A percentile compares a stretch with the other conserved stretches of the same genome.
These are phyloP conservation scores for Lecanicillium sp. DNA, from an alignment of 2,329 filamentous ascomycete species.

Conservation along the genomic window DNA sequence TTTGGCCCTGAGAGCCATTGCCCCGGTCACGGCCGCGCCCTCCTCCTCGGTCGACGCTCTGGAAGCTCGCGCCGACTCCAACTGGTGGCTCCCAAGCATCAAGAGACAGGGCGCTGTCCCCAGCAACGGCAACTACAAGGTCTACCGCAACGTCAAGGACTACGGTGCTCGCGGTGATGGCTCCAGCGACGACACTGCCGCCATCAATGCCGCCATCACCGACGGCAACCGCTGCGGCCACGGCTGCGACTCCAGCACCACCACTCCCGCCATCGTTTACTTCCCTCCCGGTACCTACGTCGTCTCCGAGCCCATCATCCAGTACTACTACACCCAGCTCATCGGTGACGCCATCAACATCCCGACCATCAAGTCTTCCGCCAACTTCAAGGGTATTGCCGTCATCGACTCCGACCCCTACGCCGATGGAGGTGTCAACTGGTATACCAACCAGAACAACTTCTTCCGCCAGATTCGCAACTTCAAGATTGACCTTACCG, in stretches of 20 bases:
- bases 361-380: conserved; percentile 68
- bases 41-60: conserved; percentile 6
- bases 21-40: conserved; percentile 14
- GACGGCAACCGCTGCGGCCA: conserved; percentile 73
- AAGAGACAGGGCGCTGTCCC: conserved; percentile 62
- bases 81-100: conserved; percentile 69
- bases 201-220: conserved; percentile 79
- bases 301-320: conserved; percentile 71
- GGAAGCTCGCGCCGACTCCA: conserved; percentile 29
- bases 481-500: conserved; percentile 70
- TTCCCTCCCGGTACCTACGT: conserved; percentile 85
- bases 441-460: conserved; percentile 77
- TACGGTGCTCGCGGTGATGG: conserved; percentile 66
- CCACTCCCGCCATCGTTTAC: conserved; percentile 81
- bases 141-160: conserved; percentile 73
- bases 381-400: conserved; percentile 75
- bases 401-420: conserved; percentile 89
- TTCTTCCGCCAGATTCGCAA: conserved; percentile 81
- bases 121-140: conserved; percentile 52
- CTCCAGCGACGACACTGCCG: conserved; percentile 73
- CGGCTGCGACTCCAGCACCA: conserved; percentile 77
- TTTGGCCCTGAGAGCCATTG: conserved; percentile 11
- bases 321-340: conserved; percentile 91
- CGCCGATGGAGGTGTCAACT: conserved; percentile 59
- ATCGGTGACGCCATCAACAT: conserved; percentile 69